Conservation (phyloP, 1,139 yeast species). For the Geotrichum cucujoidarum region DNA sequence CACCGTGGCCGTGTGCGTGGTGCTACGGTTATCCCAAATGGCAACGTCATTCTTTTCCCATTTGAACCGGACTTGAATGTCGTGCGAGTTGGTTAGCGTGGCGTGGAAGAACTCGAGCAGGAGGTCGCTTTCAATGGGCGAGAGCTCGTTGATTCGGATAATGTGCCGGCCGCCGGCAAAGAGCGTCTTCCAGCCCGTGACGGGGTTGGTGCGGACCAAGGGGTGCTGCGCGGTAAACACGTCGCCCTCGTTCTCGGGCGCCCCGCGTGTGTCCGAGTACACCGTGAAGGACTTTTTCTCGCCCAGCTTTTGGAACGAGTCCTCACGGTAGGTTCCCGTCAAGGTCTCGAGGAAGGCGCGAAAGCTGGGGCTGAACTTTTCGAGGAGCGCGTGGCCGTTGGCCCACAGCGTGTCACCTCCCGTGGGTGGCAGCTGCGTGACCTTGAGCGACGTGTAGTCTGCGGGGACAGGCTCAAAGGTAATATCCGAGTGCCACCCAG, state of each 20-base stretch:
- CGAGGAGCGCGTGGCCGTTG: constrained; percentile 46
- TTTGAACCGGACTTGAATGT: constrained; percentile 42
- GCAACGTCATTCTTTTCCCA: constrained; percentile 59
- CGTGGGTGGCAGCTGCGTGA: constrained; percentile 41
- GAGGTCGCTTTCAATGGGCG: constrained; percentile 36
- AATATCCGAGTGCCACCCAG: constrained; percentile 45
- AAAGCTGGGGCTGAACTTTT: constrained; percentile 43
- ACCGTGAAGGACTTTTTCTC: constrained; percentile 38
- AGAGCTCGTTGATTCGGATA: constrained; percentile 40
- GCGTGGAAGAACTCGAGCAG: constrained; percentile 42
- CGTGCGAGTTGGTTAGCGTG: constrained; percentile 43
- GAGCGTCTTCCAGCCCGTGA: constrained; percentile 46
- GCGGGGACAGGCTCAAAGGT: constrained; percentile 47
- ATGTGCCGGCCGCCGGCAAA: constrained; percentile 43
- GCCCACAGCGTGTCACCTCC: constrained; percentile 50
- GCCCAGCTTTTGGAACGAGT: constrained; percentile 34
- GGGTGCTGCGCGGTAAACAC: constrained; percentile 40
- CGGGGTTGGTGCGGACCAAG: constrained; percentile 45
- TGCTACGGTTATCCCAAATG: constrained; percentile 37
- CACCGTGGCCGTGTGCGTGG: constrained; percentile 31
- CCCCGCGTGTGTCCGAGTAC: constrained; percentile 37
- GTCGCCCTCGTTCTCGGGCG: constrained; percentile 34
- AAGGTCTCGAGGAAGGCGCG: constrained; percentile 41
- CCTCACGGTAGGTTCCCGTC: constrained; percentile 32
- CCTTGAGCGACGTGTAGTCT: constrained; percentile 43